Evolutionary conservation across 768 basidiomycete species (phyloP), one percentile per base, ranked within the genome.

Genomic region (Sutorius australiensis): DNA sequence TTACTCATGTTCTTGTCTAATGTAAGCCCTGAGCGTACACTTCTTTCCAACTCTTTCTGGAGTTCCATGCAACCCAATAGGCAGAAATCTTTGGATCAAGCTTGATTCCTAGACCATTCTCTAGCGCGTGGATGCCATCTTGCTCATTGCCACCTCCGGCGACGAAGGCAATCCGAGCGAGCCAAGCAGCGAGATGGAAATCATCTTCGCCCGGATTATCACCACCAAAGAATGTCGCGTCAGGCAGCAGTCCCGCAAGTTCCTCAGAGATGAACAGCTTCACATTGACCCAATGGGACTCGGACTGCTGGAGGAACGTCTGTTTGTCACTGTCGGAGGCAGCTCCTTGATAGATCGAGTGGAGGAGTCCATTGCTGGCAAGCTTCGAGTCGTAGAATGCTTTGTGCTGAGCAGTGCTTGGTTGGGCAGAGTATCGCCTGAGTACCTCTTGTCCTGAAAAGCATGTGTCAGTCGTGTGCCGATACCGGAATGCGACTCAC

Each of bases 141-240:
- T 69, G 71, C 27, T 67, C 69, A 12, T 64, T 62, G 16, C 62
- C 66, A 24, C 68, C 75, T 1, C 77, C 77, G 1, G 62, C 50
- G 6, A 77, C 57, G 19, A 67, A 66, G 11, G 72, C 71, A 24
- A 81, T 73, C 30, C 78, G 75, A 24, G 79, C 75, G 30, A 83
- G 65, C 81, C 79, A 83, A 8, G 73, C 78, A 6, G 56, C 77
- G 38, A 83, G 66, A 64, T 81, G 80, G 68, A 78, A 80, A 60
- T 81, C 82, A 49, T 79, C 79, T 60, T 80, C 78, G 9, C 79
- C 75, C 0, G 79, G 79, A 37, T 48, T 57, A 5, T 64, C 72
- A 9, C 80, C 81, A 17, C 74, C 76, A 36, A 80, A 68, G 67
- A 82, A 83, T 5, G 73, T 73, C 9, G 66, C 70, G 13, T 66